phyloP scores from a whole-genome alignment of 345 rosid species.

The Populus nigra region DNA sequence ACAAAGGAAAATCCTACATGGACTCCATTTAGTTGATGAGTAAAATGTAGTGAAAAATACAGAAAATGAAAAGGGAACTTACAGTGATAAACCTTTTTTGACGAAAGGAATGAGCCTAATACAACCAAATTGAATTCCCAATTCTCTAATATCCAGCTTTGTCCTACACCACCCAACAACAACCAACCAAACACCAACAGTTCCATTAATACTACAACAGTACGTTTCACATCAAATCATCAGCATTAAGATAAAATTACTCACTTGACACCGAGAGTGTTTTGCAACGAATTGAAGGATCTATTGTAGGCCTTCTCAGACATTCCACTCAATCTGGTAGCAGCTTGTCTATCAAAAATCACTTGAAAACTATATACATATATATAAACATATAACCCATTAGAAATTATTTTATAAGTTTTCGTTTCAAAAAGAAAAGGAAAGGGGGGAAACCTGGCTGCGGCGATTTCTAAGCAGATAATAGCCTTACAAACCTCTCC shows the following conservation, averaged over 20 bases:
- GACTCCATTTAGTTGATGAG: not conserved
- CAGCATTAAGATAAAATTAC: constrained; percentile 15
- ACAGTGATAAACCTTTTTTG: constrained; percentile 62
- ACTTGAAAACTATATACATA: constrained; percentile 45
- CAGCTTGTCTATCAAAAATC: constrained; percentile 67
- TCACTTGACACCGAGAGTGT: constrained; percentile 75
- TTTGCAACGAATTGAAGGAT: constrained; percentile 77
- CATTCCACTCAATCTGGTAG: constrained; percentile 79
- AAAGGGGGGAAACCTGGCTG: constrained; percentile 46
- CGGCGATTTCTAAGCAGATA: constrained; percentile 86
- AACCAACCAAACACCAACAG: not conserved
- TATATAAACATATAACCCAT: not conserved
- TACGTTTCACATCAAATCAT: not conserved
- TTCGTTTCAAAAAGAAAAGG: not conserved
- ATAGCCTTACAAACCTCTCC: constrained; percentile 92
- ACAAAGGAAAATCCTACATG: not conserved
- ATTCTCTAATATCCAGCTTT: constrained; percentile 63
- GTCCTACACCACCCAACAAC: constrained; percentile 38
- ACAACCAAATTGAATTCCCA: constrained; percentile 89
- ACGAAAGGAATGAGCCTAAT: constrained; percentile 80
- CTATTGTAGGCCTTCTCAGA: constrained; percentile 81
- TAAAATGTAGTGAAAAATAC: not conserved
- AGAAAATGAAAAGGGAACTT: constrained; percentile 25
- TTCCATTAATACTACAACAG: not conserved
- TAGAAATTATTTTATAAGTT: not conserved